A percentile compares a stretch with the other conserved stretches of the same genome.
Conservation (phyloP, 2,329 filamentous ascomycete genomes). For the Xylariaceae sp. region DNA sequence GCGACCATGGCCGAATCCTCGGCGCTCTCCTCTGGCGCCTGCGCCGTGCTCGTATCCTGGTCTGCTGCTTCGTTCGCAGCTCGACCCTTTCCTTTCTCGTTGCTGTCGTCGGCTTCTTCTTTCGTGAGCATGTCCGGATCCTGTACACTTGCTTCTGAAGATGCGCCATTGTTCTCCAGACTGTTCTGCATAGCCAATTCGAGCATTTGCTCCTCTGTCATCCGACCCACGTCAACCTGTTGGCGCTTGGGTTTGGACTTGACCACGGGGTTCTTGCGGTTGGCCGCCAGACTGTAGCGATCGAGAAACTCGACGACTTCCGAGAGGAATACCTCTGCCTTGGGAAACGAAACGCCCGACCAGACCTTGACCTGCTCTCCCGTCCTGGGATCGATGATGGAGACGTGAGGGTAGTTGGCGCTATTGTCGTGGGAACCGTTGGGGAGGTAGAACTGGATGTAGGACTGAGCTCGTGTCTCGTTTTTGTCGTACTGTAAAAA, state of each 20-base stretch:
- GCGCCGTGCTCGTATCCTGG: slow-evolving; percentile 15
- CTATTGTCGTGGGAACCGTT: slow-evolving; percentile 65
- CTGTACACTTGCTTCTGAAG: slow-evolving; percentile 50
- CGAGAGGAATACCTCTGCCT: slow-evolving; percentile 74
- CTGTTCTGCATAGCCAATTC: slow-evolving; percentile 91
- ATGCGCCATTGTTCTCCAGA: slow-evolving; percentile 52
- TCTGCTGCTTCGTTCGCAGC: slow-evolving; percentile 30
- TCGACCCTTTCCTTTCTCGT: slow-evolving; percentile 53
- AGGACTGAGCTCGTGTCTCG: slow-evolving; percentile 70
- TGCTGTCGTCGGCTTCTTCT: slow-evolving; percentile 44
- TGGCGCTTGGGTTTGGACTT: slow-evolving; percentile 67
- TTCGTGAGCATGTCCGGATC: slow-evolving; percentile 89
- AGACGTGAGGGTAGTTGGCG: slow-evolving; percentile 93
- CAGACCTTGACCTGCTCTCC: slow-evolving; percentile 97
- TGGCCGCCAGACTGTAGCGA: slow-evolving; percentile 80
- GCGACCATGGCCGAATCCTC: slow-evolving; percentile 32
- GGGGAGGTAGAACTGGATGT: slow-evolving; percentile 84
- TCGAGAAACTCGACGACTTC: slow-evolving; percentile 96
- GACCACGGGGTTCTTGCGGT: slow-evolving; percentile 89
- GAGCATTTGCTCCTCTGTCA: slow-evolving; percentile 97
- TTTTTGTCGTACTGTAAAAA: slow-evolving; percentile 93
- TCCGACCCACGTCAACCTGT: slow-evolving; percentile 70
- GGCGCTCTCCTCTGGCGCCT: slow-evolving; percentile 5
- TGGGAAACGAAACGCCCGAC: slow-evolving; percentile 77
- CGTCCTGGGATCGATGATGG: slow-evolving; percentile 90